Evolutionary conservation across 2,329 filamentous ascomycete species (phyloP), one percentile per base, ranked within the genome.

Genomic region (Pseudogymnoascus sp.): DNA sequence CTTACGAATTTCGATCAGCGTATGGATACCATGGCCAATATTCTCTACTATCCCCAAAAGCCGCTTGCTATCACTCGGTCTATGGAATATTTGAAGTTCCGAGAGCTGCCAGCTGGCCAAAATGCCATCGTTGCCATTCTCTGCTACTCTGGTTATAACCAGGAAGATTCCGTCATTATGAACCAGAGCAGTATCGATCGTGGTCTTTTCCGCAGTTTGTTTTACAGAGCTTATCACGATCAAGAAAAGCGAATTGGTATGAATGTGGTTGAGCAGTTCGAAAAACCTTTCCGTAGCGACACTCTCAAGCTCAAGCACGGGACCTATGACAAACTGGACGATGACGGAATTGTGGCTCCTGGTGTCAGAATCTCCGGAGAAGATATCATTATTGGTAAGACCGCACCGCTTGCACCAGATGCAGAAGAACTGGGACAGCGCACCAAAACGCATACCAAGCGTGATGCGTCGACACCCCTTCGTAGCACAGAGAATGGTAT

Each of bases 121-220:
- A 99, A 99, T 71, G 94, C 94, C 17, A 99, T 99, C 69, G 94
- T 99, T 10, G 95, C 94, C 40, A 99, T 99, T 76, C 87, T 92
- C 63, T 95, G 90, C 74, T 99, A 99, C 77, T 96, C 92, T 61
- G 94, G 94, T 63, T 99, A 99, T 80, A 99, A 99, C 76, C 95
- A 99, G 74, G 94, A 99, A 91, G 94, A 99, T 85, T 99, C 94
- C 67, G 93, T 99, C 68, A 96, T 99, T 71, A 97, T 99, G 94
- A 99, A 99, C 75, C 94, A 99, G 78, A 97, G 92, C 78, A 96
- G 92, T 75, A 97, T 99, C 70, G 94, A 99, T 75, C 89, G 94
- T 71, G 94, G 94, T 65, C 81, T 99, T 4, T 99, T 99, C 87
- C 85, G 95, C 71, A 97, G 92, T 83, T 78, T 99, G 61, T 99